Percentiles rank a stretch among this genome's conserved stretches.
Conservation (phyloP, 169 alveolate species). For the Miamiensis avidus region DNA sequence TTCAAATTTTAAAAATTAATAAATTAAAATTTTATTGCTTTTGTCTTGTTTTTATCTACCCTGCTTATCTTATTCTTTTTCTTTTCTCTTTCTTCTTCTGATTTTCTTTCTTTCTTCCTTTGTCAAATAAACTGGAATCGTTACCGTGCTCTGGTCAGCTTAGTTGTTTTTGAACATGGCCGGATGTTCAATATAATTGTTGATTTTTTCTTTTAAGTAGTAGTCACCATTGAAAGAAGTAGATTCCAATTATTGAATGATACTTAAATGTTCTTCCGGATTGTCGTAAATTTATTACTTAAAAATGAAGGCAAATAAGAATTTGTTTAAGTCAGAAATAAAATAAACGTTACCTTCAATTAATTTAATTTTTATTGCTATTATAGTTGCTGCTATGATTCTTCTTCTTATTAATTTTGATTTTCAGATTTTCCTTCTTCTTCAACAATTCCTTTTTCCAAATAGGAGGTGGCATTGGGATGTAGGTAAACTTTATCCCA, state of each 20-base stretch:
- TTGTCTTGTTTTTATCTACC: neutral
- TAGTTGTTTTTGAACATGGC: constrained; percentile 48
- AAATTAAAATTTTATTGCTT: no score
- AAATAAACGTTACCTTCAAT: neutral
- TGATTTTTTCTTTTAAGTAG: constrained; percentile 47
- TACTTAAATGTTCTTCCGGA: neutral
- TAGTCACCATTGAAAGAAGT: neutral
- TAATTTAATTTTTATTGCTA: neutral
- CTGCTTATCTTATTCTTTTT: constrained; percentile 59
- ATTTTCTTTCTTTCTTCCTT: constrained; percentile 70
- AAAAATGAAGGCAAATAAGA: neutral
- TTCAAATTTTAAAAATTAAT: no score
- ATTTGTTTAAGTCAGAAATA: neutral
- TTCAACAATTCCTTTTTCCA: constrained; percentile 8
- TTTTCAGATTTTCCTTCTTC: neutral
- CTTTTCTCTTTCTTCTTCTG: constrained; percentile 50
- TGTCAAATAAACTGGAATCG: constrained; percentile 61
- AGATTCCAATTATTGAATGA: neutral
- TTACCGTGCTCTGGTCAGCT: constrained; percentile 35
- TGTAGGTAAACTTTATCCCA: constrained; percentile 69
- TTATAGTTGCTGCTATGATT: neutral
- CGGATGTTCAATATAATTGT: constrained; percentile 65
- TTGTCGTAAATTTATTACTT: neutral
- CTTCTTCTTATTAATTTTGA: neutral
- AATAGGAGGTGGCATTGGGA: constrained; percentile 28